Percentiles rank a stretch among this genome's conserved stretches.
Evolutionary conservation across 78 protist genomes (phyloP).

Genomic region (Anaeramoeba flamelloides): DNA sequence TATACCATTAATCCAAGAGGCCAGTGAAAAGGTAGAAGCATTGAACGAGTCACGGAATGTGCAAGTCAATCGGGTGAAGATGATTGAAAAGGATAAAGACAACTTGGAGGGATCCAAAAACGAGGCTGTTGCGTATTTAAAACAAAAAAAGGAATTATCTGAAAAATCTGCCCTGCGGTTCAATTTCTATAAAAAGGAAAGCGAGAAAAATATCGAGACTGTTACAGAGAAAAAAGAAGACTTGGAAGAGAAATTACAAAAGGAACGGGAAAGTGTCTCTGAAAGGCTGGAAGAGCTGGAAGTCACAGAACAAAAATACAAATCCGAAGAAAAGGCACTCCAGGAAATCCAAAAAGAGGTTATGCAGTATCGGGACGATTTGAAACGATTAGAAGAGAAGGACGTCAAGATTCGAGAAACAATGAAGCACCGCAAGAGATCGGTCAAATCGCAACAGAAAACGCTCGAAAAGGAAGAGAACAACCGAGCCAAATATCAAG

Average conservation of each 20-base stretch:
- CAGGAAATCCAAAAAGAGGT: not conserved
- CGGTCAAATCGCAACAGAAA: not conserved
- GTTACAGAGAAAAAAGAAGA: not conserved
- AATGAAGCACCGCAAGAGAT: not conserved
- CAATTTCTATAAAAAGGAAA: not conserved
- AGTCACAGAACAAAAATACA: no score
- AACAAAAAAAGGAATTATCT: constrained; percentile 22
- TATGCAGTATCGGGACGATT: not conserved
- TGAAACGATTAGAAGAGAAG: not conserved
- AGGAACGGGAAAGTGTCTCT: not conserved
- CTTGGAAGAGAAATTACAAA: not conserved
- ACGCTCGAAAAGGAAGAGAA: not conserved
- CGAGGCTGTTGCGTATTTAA: constrained; percentile 69
- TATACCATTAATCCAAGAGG: constrained; percentile 44
- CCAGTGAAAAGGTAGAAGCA: constrained; percentile 31
- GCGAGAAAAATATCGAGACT: not conserved
- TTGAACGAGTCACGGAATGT: constrained; percentile 46
- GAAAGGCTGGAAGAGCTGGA: not conserved
- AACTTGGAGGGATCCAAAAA: constrained; percentile 39
- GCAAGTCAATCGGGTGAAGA: constrained; percentile 33
- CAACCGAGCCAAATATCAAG: not conserved
- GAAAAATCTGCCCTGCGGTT: not conserved
- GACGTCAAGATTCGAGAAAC: not conserved
- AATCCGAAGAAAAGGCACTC: not conserved
- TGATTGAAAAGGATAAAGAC: constrained; percentile 31